A percentile compares a stretch with the other conserved stretches of the same genome.
phyloP scores from a whole-genome alignment of 2,329 filamentous ascomycete species.

The Xenoacremonium recifei region DNA sequence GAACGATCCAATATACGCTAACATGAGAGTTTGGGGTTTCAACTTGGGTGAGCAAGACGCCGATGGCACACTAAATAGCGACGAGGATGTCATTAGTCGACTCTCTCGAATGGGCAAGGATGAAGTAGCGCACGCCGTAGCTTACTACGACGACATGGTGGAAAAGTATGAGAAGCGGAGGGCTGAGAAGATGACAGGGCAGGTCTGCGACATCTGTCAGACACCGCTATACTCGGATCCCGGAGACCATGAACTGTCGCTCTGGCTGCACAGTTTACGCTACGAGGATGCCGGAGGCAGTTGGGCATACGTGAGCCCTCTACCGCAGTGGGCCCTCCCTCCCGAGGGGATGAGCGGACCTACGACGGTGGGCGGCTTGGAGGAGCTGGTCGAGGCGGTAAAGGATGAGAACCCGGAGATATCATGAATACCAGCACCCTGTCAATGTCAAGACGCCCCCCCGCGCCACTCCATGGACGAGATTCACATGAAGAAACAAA shows the following conservation, averaged over 20 bases:
- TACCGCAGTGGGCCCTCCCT: conserved; percentile 86
- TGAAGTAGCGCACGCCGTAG: conserved; percentile 84
- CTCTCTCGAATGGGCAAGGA: conserved; percentile 91
- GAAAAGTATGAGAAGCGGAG: conserved; percentile 86
- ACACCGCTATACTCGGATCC: conserved; percentile 94
- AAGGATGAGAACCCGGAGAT: conserved; percentile 44
- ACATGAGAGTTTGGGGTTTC: conserved; percentile 85
- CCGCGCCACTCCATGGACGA: too few relatives aligned
- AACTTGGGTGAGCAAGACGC: conserved; percentile 67
- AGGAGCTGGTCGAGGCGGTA: conserved; percentile 57
- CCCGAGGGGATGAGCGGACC: conserved; percentile 72
- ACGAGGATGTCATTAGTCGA: conserved; percentile 86
- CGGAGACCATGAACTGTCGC: conserved; percentile 81
- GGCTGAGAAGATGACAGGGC: conserved; percentile 89
- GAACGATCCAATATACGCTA: conserved; percentile 97
- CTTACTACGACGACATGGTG: conserved; percentile 93
- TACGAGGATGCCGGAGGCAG: conserved; percentile 81
- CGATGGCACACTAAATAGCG: conserved; percentile 68
- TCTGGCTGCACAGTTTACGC: conserved; percentile 89
- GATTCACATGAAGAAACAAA: too few relatives aligned
- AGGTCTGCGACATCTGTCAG: conserved; percentile 75
- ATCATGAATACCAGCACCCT: too few relatives aligned
- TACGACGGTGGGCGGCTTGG: conserved; percentile 61
- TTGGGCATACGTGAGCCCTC: conserved; percentile 83
- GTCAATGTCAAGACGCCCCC: too few relatives aligned